A percentile compares a stretch with the other conserved stretches of the same genome.
Evolutionary conservation across 208 protist species (phyloP).

Genomic region (Leishmania tarentolae): DNA sequence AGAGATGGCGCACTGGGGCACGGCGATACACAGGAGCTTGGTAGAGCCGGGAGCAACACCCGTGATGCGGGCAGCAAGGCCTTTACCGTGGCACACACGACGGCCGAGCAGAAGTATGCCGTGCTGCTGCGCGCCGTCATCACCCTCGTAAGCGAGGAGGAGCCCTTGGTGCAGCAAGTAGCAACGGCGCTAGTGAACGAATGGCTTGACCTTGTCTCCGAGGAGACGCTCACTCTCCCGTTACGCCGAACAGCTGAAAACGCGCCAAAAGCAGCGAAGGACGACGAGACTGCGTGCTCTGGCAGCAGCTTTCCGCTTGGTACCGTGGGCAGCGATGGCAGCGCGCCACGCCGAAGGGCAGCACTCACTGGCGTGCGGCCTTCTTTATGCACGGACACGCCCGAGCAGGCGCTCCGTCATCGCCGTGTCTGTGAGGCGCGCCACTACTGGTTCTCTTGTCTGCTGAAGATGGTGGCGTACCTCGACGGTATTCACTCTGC

Average conservation of each 20-base stretch:
- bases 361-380: neutral
- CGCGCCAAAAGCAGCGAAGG: neutral
- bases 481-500: constrained; percentile 48
- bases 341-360: neutral
- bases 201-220: constrained; percentile 27
- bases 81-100: too few species aligned
- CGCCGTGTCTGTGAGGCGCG: constrained; percentile 19
- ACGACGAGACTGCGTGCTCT: neutral
- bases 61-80: neutral
- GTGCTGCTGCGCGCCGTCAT: constrained; percentile 30
- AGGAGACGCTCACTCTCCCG: neutral
- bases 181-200: constrained; percentile 55
- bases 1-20: too few species aligned
- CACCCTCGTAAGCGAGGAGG: constrained; percentile 45
- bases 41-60: neutral
- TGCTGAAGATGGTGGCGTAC: constrained; percentile 62
- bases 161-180: constrained; percentile 48
- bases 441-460: constrained; percentile 62
- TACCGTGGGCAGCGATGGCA: neutral
- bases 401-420: neutral
- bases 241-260: neutral
- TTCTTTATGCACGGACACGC: neutral
- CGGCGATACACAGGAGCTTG: too few species aligned
- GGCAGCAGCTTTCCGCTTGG: neutral
- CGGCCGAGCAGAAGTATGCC: constrained; percentile 12